These are phyloP conservation scores for Phialophora expanda DNA, from an alignment of 2,329 filamentous ascomycete species.

Conservation along the genomic window DNA sequence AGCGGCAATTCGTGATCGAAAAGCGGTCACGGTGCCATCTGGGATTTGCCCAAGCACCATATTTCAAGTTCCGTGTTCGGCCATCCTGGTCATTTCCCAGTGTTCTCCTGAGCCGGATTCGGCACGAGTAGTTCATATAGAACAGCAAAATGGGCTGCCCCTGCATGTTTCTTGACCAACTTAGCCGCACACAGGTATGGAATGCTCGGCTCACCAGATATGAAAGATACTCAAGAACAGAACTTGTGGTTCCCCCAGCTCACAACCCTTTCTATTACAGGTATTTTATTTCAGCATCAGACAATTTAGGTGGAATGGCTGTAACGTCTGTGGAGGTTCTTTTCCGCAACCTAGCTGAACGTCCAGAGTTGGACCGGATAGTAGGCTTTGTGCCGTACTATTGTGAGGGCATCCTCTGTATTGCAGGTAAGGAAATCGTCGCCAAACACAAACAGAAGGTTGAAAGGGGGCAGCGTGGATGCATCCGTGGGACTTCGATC, in stretches of 20 bases:
- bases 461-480: constrained; percentile 53
- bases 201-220: constrained; percentile 61
- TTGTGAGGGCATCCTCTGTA: constrained; percentile 62
- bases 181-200: constrained; percentile 66
- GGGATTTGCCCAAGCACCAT: neutral
- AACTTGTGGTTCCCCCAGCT: constrained; percentile 63
- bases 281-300: constrained; percentile 65
- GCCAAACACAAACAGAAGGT: neutral
- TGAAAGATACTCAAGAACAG: constrained; percentile 64
- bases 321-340: constrained; percentile 60
- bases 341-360: constrained; percentile 45
- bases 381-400: constrained; percentile 62
- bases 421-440: constrained; percentile 54
- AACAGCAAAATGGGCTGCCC: constrained; percentile 46
- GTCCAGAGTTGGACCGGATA: constrained; percentile 56
- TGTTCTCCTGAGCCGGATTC: neutral
- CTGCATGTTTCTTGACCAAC: constrained; percentile 61
- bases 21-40: constrained; percentile 13
- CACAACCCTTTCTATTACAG: constrained; percentile 63
- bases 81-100: neutral
- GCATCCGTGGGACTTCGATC: constrained; percentile 64
- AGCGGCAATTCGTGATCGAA: neutral
- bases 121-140: constrained; percentile 27
- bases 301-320: constrained; percentile 64
- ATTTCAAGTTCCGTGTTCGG: neutral